Base-by-base conservation (phyloP, 176 grass and related monocot genomes). In the Zoysia pacifica region DNA sequence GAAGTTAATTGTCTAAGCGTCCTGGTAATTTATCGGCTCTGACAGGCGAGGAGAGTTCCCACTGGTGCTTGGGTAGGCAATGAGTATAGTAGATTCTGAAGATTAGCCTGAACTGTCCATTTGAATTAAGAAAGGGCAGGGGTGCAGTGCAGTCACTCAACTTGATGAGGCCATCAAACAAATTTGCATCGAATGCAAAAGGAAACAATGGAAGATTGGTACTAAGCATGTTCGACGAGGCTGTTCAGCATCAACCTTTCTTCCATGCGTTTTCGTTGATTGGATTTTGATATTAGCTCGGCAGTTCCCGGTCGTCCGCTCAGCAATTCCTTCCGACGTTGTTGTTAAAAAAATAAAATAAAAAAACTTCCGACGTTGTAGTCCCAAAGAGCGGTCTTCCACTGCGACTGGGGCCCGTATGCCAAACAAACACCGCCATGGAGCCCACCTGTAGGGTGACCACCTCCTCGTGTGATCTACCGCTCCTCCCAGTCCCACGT, bases 11-110 rank as follows among this genome's bases (percentile, higher is more conserved):
- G 28, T 66, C 42, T 3, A 2, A 62, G 60, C 37, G 38, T 16
- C 86, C 73, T 73, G 74, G 77, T 73, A 73, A 51, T 48, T 54
- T 87, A 67, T 67, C 79, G 85, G 73, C 79, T 58, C 65, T 72
- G 65, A 55, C 65, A 54, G 65, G 11, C 13, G 58, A 72, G 58
- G 44, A 40, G 50, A 59, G 73, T 51, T 69, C 52, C 50, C 70
- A 60, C 84, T 65, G 18, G 38, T 37, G 59, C 47, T 63, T 77
- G 73, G 77, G 66, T 48, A 41, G 58, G 10, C 48, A 48, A 77
- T 42, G 73, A 58, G 79, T 28, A 28, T 28, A 0, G 28, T 72
- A 43, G 55, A 9, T 72, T 77, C 67, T 72, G 42, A 12, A 78
- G 73, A 73, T 82, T 82, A 11, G 5, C 62, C 64, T 64, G 28